These are phyloP conservation scores for Arthrobotrys sphaeroides DNA, from an alignment of 2,329 filamentous ascomycete species.

Conservation along the genomic window DNA sequence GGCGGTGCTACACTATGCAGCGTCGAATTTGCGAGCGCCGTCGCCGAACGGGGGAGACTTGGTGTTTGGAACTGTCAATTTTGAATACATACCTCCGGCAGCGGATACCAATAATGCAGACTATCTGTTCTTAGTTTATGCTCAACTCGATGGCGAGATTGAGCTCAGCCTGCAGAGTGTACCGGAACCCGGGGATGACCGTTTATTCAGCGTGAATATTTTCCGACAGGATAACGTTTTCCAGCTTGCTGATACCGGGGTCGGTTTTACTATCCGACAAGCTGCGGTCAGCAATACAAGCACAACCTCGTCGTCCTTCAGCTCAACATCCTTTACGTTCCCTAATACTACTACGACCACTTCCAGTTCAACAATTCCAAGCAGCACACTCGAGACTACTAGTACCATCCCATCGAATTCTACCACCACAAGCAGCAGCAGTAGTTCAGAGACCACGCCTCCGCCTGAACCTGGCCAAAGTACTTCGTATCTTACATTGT, in stretches of 20 bases:
- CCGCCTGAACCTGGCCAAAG: slow-evolving; percentile 17
- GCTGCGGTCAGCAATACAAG: background rate
- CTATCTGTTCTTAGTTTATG: slow-evolving; percentile 35
- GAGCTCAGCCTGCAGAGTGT: slow-evolving; percentile 34
- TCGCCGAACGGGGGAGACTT: slow-evolving; percentile 17
- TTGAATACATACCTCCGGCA: slow-evolving; percentile 24
- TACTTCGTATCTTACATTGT: slow-evolving; percentile 43
- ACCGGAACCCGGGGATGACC: slow-evolving; percentile 19
- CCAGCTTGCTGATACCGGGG: slow-evolving; percentile 39
- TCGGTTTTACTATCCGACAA: slow-evolving; percentile 21
- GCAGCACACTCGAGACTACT: slow-evolving; percentile 11
- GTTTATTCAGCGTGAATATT: slow-evolving; percentile 31
- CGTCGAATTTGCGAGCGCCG: slow-evolving; percentile 31
- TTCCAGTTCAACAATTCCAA: background rate
- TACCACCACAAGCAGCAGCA: slow-evolving; percentile 13
- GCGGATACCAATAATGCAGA: background rate
- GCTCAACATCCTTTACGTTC: slow-evolving; percentile 25
- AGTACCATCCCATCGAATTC: slow-evolving; percentile 16
- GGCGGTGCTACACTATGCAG: slow-evolving; percentile 36
- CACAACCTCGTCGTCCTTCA: background rate
- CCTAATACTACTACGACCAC: slow-evolving; percentile 40
- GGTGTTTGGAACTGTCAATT: slow-evolving; percentile 30
- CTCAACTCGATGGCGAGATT: slow-evolving; percentile 28
- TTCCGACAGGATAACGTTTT: slow-evolving; percentile 43
- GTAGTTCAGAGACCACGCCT: background rate